Base-by-base conservation (phyloP, 768 basidiomycete species). In the Leccinum boreale region DNA sequence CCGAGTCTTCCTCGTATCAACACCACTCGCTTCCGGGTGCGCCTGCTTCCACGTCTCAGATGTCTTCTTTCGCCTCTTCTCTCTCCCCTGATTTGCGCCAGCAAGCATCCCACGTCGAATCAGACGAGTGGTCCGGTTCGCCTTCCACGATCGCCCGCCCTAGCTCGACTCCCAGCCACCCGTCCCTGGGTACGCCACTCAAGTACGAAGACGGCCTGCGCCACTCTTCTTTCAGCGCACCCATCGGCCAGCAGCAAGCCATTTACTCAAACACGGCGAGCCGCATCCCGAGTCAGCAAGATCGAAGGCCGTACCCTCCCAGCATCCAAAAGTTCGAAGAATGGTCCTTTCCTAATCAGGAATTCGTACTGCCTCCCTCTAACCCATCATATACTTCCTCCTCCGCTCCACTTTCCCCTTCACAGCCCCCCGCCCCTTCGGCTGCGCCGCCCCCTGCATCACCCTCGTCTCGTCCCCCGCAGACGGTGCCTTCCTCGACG, bases 171-270 rank as follows among this genome's bases (percentile, higher is more conserved):
- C 81, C 85, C 60, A 80, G 81, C 56, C 84, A 85, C 64, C 73
- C 80, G 53, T 79, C 81, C 65, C 79, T 69, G 39, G 52, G 73
- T 60, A 75, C 79, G 60, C 75, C 76, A 58, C 75, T 82, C 64
- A 88, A 87, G 68, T 89, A 89, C 77, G 86, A 88, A 75, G 87
- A 89, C 70, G 73, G 73, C 67, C 70, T 86, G 67, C 85, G 86
- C 72, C 86, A 87, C 77, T 75, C 85, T 67, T 85, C 86, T 62
- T 83, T 86, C 75, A 82, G 78, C 74, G 76, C 81, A 52, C 73
- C 82, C 61, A 79, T 82, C 73, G 75, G 80, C 68, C 81, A 80
- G 70, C 78, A 80, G 72, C 82, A 81, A 56, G 12, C 42, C 42
- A 82, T 89, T 79, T 89, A 80, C 71, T 77, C 79, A 70, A 83